Percentiles rank a stretch among this genome's conserved stretches.
Conservation (phyloP, 768 basidiomycete genomes). For the Lentinula detonsa region DNA sequence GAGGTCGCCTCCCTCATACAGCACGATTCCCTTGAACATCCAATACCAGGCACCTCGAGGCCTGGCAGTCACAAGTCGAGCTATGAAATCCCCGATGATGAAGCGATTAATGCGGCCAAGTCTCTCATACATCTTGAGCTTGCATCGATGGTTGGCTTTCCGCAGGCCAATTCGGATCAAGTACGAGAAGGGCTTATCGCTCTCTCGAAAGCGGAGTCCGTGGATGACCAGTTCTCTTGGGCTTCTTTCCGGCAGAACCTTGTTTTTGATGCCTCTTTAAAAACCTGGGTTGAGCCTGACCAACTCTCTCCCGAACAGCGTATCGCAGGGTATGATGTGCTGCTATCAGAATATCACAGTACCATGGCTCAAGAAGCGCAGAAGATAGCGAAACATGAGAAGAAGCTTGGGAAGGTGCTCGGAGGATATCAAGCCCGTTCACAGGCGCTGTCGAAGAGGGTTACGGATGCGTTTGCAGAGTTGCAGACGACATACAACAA, state of each 20-base stretch:
- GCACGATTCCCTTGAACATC: constrained; percentile 85
- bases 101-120: constrained; percentile 64
- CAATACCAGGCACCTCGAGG: constrained; percentile 79
- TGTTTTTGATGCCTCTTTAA: constrained; percentile 49
- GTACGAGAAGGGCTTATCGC: constrained; percentile 71
- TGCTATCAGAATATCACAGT: constrained; percentile 60
- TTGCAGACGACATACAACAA: constrained; percentile 64
- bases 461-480: constrained; percentile 65
- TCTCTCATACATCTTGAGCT: constrained; percentile 74
- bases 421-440: constrained; percentile 89
- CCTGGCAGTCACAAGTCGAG: constrained; percentile 66
- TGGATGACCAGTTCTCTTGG: constrained; percentile 67
- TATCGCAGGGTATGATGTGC: constrained; percentile 53
- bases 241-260: constrained; percentile 57
- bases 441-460: constrained; percentile 54
- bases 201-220: constrained; percentile 53
- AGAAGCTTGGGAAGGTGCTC: constrained; percentile 79
- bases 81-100: constrained; percentile 76
- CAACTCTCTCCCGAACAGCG: constrained; percentile 54
- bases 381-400: constrained; percentile 81
- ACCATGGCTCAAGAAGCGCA: constrained; percentile 75
- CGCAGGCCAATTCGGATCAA: constrained; percentile 73
- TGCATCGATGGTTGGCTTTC: constrained; percentile 75
- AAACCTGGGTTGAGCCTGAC: constrained; percentile 62
- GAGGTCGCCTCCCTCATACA: constrained; percentile 77